These are phyloP conservation scores for Pyrenophora seminiperda DNA, from an alignment of 2,329 filamentous ascomycete species.

Conservation along the genomic window DNA sequence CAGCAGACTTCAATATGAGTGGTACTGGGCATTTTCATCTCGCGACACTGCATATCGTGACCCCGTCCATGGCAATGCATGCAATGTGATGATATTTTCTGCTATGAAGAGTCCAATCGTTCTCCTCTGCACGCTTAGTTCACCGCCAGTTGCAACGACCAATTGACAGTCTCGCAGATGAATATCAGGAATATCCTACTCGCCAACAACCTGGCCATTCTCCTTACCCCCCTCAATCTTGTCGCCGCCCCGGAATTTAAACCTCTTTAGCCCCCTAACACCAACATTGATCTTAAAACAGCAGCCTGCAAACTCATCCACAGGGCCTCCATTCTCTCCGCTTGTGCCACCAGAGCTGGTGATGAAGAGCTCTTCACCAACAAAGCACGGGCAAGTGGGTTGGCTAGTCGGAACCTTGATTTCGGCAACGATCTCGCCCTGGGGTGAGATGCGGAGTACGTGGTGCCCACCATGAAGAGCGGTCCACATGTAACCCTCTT, in stretches of 20 bases:
- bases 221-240: slow-evolving; percentile 38
- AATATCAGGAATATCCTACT: slow-evolving; percentile 14
- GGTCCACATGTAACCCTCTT: slow-evolving; percentile 85
- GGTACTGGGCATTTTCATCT: too few species aligned
- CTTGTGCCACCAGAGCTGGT: slow-evolving; percentile 66
- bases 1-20: too few species aligned
- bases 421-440: slow-evolving; percentile 74
- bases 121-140: too few species aligned
- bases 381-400: slow-evolving; percentile 81
- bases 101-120: too few species aligned
- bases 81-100: too few species aligned
- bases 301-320: slow-evolving; percentile 69
- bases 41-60: too few species aligned
- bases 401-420: slow-evolving; percentile 77
- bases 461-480: slow-evolving; percentile 79
- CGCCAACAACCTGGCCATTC: slow-evolving; percentile 33
- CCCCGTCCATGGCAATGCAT: too few species aligned
- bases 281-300: slow-evolving; percentile 81
- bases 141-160: neutral
- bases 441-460: slow-evolving; percentile 74
- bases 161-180: too few species aligned
- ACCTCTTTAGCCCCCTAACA: slow-evolving; percentile 60
- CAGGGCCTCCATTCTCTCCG: slow-evolving; percentile 63
- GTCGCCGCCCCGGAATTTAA: slow-evolving; percentile 43
- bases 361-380: slow-evolving; percentile 74